Evolutionary conservation across 2,329 filamentous ascomycete genomes (phyloP).

Genomic region (Paecilomyces sp.): DNA sequence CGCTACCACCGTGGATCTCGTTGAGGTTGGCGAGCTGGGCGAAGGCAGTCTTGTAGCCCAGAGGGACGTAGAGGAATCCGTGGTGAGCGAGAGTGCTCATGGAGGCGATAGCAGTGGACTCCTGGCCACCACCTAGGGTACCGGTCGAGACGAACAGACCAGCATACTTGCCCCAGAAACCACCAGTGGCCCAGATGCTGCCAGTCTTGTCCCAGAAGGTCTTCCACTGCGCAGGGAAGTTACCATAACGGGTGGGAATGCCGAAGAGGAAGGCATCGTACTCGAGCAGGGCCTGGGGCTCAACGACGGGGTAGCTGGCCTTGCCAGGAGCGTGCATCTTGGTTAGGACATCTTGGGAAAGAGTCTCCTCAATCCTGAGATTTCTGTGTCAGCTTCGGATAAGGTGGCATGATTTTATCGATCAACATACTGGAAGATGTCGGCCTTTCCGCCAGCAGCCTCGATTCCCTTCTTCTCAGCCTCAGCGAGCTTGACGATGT

Average conservation of each 20-base stretch:
- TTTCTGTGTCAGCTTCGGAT: constrained; percentile 6
- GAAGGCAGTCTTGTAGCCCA: constrained; percentile 83
- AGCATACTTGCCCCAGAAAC: constrained; percentile 79
- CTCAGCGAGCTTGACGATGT: constrained; percentile 75
- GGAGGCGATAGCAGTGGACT: constrained; percentile 71
- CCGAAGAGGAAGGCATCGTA: constrained; percentile 92
- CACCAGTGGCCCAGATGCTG: constrained; percentile 70
- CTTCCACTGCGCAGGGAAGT: constrained; percentile 97
- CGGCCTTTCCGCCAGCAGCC: constrained; percentile 72
- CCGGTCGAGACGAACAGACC: constrained; percentile 88
- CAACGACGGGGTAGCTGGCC: constrained; percentile 57
- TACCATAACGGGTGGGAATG: constrained; percentile 92
- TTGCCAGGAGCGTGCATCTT: constrained; percentile 92
- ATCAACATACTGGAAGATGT: constrained; percentile 68
- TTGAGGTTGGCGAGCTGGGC: constrained; percentile 59
- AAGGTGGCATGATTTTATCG: background rate
- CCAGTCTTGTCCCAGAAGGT: constrained; percentile 78
- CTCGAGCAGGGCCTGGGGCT: constrained; percentile 54
- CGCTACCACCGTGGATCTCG: constrained; percentile 77
- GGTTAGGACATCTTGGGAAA: constrained; percentile 68
- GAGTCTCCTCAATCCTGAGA: constrained; percentile 73
- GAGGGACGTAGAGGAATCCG: constrained; percentile 91
- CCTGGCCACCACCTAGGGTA: constrained; percentile 81
- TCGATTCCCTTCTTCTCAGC: constrained; percentile 88
- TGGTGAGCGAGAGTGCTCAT: constrained; percentile 88